Base-by-base conservation (phyloP, 805 yeast genomes). In the Scheffersomyces ergatensis region DNA sequence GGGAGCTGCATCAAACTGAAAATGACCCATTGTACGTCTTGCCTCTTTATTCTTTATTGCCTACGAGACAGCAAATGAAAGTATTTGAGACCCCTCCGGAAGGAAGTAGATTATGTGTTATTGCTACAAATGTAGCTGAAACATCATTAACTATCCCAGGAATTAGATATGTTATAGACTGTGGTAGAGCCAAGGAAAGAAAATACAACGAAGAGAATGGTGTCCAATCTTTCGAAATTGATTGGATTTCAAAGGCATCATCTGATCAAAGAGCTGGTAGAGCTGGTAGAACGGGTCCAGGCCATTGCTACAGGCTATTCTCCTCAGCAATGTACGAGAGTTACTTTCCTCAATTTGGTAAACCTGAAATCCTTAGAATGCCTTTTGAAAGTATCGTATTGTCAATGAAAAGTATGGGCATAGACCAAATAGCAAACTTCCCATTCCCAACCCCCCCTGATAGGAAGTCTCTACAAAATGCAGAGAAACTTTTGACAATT, bases 201-300 rank as follows among this genome's bases (percentile, higher is more conserved):
- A 80, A 79, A 46, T 89, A 70, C 55, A 85, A 90, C 48, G 85
- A 85, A 48, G 82, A 80, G 23, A 86, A 89, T 11, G 95, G 96
- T 3, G 95, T 93, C 25, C 98, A 92, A 63, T 85, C 95, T 44
- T 95, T 85, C 63, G 93, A 87, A 55, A 75, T 93, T 37, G 85
- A 80, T 40, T 93, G 97, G 97, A 73, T 90, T 3, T 85, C 96
- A 35, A 89, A 93, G 54, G 99, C 99, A 1, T 85, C 96, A 44
- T 92, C 98, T 0, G 93, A 81, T 50, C 99, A 93, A 70, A 77
- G 99, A 67, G 68, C 95, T 15, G 98, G 98, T 57, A 82, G 98
- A 72, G 98, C 98, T 37, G 98, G 97, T 58, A 83, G 98, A 75
- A 90, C 97, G 0, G 99, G 98, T 0, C 97, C 99, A 0, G 99